A percentile compares a stretch with the other conserved stretches of the same genome.
Evolutionary conservation across 1,284 basidiomycete genomes (phyloP).

Genomic region (Pseudozyma sp.): DNA sequence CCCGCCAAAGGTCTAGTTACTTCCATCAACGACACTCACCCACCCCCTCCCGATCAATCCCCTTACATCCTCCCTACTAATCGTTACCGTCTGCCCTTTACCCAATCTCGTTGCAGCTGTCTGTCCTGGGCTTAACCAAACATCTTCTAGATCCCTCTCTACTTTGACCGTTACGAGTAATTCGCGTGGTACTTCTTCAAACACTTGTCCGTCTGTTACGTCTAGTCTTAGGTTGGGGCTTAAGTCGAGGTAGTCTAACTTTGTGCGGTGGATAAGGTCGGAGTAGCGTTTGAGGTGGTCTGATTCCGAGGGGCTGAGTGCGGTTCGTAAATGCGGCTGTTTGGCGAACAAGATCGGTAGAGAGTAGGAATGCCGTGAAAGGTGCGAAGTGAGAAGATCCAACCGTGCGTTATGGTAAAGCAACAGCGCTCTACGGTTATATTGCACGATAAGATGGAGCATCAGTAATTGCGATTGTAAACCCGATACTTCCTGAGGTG

Average conservation of each 20-base stretch:
- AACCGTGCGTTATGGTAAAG: conserved; percentile 89
- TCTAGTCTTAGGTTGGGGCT: conserved; percentile 17
- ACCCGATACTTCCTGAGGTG: conserved; percentile 68
- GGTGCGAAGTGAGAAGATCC: conserved; percentile 70
- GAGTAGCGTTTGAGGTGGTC: conserved; percentile 26
- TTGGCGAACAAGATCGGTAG: conserved; percentile 18
- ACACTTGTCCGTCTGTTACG: conserved; percentile 18
- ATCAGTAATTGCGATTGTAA: conserved; percentile 81
- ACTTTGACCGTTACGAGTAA: conserved; percentile 34
- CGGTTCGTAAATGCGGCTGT: conserved; percentile 2
- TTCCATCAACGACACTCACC: conserved; percentile 25
- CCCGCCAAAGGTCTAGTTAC: neutral
- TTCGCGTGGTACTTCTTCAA: conserved; percentile 22
- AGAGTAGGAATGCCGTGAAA: conserved; percentile 4
- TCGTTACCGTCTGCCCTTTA: conserved; percentile 39
- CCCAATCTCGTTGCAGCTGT: conserved; percentile 18
- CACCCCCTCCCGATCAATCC: conserved; percentile 30
- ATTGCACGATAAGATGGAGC: conserved; percentile 84
- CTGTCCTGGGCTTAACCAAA: conserved; percentile 25
- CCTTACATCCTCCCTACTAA: conserved; percentile 24
- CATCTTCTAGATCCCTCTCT: conserved; percentile 20
- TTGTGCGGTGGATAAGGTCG: conserved; percentile 18
- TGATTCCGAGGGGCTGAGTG: conserved; percentile 14
- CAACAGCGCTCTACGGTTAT: conserved; percentile 92
- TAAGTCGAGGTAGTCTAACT: conserved; percentile 24